Base-by-base conservation (phyloP, 345 rosid genomes). In the Anastatica hierochuntica region DNA sequence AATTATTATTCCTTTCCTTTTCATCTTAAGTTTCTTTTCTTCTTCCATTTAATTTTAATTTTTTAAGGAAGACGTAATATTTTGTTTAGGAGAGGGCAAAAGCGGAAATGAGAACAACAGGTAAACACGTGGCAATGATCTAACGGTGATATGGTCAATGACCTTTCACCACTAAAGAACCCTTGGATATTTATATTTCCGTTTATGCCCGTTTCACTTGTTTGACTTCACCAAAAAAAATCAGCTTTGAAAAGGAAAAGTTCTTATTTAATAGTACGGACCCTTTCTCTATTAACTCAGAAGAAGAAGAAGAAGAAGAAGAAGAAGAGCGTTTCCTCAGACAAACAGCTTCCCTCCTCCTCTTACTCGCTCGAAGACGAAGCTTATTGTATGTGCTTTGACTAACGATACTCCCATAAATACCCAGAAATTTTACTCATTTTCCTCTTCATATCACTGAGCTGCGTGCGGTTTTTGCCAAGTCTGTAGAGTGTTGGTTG, bases 171-270 rank as follows among this genome's bases (percentile, higher is more conserved):
- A 17, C 8, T 10, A 13, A 44, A 13, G 19, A n/a, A n/a, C n/a
- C 17, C 4, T 13, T n/a, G n/a, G n/a, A 7, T 10, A 15, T 16
- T 6, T 2, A 39, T 4, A 13, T 10, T 66, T 20, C 10, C 71
- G 8, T 37, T 4, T 21, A 14, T 53, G 30, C 62, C 67, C 67
- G 43, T 67, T 12, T 37, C 47, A 59, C 66, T 66, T 66, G 27
- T 19, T 52, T 43, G 17, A 4, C n/a, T n/a, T n/a, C n/a, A n/a
- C n/a, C n/a, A n/a, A n/a, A n/a, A n/a, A n/a, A n/a, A n/a, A n/a
- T n/a, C n/a, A n/a, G n/a, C n/a, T n/a, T n/a, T n/a, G n/a, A n/a
- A n/a, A n/a, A n/a, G 72, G 60, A 66, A 60, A 59, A 43, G 2
- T 20, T 51, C 30, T 12, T 26, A 15, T 27, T 47, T 0, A 5